Percentiles rank a stretch among this genome's conserved stretches.
Conservation (phyloP, 1,284 basidiomycete species). For the Mycena citricolor region DNA sequence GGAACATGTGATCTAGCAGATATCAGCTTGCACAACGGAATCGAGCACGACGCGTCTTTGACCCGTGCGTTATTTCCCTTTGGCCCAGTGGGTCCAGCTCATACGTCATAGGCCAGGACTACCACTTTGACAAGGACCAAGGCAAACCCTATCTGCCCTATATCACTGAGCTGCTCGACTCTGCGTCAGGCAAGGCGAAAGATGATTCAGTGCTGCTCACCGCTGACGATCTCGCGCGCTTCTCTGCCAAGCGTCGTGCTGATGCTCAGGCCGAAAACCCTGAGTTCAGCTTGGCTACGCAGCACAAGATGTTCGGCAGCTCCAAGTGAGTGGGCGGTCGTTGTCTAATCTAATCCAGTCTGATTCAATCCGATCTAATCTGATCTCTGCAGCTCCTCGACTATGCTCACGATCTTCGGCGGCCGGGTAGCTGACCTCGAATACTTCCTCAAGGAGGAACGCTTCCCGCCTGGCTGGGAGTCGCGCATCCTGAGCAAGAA, state of each 20-base stretch:
- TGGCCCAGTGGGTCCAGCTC: no score
- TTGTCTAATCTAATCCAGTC: constrained; percentile 2
- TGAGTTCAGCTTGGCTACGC: constrained; percentile 46
- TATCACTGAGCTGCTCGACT: constrained; percentile 57
- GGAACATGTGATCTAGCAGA: constrained; percentile 66
- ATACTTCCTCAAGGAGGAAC: constrained; percentile 59
- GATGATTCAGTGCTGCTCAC: constrained; percentile 47
- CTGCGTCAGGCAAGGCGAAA: constrained; percentile 57
- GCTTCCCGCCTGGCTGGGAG: constrained; percentile 70
- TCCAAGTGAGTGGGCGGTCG: constrained; percentile 52
- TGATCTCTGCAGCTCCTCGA: constrained; percentile 45
- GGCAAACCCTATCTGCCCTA: constrained; percentile 45
- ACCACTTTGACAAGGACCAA: constrained; percentile 50
- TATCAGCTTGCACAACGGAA: constrained; percentile 69
- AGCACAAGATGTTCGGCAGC: constrained; percentile 64
- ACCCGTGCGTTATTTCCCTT: constrained; percentile 47
- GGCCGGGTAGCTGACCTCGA: constrained; percentile 58
- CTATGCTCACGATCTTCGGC: constrained; percentile 63
- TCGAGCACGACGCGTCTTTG: constrained; percentile 77
- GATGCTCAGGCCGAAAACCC: constrained; percentile 54
- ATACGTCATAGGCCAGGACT: constrained; percentile 54
- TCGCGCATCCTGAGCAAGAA: constrained; percentile 49
- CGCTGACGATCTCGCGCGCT: constrained; percentile 54
- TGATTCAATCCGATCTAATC: constrained; percentile 4
- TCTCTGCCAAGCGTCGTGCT: constrained; percentile 55